phyloP scores from a whole-genome alignment of 495 filamentous ascomycete genomes.

The Daldinia loculata region DNA sequence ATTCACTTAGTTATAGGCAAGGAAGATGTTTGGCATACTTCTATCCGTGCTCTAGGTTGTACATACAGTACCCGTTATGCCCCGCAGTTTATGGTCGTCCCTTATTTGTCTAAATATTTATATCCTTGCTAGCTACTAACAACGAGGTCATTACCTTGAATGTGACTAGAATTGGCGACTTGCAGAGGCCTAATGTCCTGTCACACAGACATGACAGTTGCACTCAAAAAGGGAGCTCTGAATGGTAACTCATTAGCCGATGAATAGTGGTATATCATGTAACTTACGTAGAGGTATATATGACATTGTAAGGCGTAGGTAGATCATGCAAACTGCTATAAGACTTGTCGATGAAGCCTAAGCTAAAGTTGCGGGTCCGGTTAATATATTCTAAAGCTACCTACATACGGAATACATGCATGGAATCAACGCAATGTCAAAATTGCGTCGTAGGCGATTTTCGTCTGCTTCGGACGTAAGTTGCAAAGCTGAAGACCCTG shows the following conservation, averaged over 20 bases:
- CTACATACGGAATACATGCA: too few relatives aligned
- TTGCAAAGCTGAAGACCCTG: slow-evolving; percentile 4
- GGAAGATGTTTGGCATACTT: slow-evolving; percentile 37
- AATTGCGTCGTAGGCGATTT: not conserved
- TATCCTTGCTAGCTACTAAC: slow-evolving; percentile 10
- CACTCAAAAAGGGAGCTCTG: not conserved
- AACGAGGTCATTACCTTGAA: slow-evolving; percentile 5
- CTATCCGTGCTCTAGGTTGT: slow-evolving; percentile 23
- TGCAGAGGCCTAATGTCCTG: slow-evolving; percentile 23
- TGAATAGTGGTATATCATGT: not conserved
- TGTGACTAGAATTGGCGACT: slow-evolving; percentile 15
- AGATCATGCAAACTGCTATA: not conserved
- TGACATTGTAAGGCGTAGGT: not conserved
- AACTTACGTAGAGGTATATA: not conserved
- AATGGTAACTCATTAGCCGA: slow-evolving; percentile 4
- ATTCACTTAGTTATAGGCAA: slow-evolving; percentile 18
- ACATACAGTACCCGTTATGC: slow-evolving; percentile 24
- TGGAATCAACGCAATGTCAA: not conserved
- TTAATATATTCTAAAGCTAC: not conserved
- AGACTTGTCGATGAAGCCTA: not conserved
- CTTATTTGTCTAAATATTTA: slow-evolving; percentile 10
- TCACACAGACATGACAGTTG: slow-evolving; percentile 22
- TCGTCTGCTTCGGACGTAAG: not conserved
- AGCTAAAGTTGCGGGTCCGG: not conserved
- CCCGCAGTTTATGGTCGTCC: slow-evolving; percentile 28